phyloP scores from a whole-genome alignment of 2,329 filamentous ascomycete species.

The Didymella segeticola region DNA sequence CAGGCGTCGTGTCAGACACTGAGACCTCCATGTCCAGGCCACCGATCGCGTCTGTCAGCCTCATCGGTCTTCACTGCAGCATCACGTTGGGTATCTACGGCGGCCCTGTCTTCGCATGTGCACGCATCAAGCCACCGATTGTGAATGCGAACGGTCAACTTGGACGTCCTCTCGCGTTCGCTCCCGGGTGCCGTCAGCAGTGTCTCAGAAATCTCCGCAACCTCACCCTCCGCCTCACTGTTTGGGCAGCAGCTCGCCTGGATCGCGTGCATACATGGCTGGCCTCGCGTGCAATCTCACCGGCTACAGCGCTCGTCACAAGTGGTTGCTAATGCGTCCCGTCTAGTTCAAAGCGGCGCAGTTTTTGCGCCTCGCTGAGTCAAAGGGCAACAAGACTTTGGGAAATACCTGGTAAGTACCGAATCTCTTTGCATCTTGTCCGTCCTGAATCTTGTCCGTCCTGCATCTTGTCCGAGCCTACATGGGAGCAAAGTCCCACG shows the following conservation, averaged over 20 bases:
- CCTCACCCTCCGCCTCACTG: constrained; percentile 45
- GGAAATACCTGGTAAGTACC: constrained; percentile 86
- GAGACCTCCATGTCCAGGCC: no score
- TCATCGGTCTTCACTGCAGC: neutral
- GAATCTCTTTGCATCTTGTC: constrained; percentile 19
- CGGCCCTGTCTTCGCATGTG: constrained; percentile 3
- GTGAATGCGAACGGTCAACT: constrained; percentile 35
- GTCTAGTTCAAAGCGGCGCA: constrained; percentile 78
- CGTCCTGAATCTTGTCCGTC: constrained; percentile 11
- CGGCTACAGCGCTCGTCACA: constrained; percentile 30
- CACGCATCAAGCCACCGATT: constrained; percentile 36
- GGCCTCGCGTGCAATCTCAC: neutral
- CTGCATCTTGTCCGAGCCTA: constrained; percentile 10
- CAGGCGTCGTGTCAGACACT: no score
- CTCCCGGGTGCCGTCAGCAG: constrained; percentile 6
- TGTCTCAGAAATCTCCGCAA: constrained; percentile 10
- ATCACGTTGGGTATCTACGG: constrained; percentile 1
- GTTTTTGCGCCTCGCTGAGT: constrained; percentile 90
- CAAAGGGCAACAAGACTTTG: constrained; percentile 85
- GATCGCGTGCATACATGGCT: constrained; percentile 4
- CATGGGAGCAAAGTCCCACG: constrained; percentile 21
- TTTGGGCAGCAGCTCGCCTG: constrained; percentile 47
- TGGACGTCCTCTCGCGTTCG: constrained; percentile 22
- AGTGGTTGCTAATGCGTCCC: constrained; percentile 48
- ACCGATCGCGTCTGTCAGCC: no score